Base-by-base conservation (phyloP, 2,329 filamentous ascomycete genomes). In the Fusarium coffeatum region DNA sequence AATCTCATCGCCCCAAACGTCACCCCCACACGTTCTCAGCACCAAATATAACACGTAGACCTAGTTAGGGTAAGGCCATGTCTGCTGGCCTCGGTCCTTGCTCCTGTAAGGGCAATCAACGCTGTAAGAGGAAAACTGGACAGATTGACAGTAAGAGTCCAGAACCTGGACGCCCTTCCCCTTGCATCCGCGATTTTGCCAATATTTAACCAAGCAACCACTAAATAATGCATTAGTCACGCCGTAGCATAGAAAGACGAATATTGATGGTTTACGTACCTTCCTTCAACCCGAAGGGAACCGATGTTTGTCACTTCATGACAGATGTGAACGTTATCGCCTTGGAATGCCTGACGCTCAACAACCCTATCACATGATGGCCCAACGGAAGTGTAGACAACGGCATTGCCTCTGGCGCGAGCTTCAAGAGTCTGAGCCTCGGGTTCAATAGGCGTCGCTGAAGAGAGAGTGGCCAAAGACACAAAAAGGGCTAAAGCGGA, bases 241-340 rank as follows among this genome's bases (percentile, higher is more conserved):
- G 0, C 2, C 0, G 16, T 6, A 34, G 3, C 9, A 34, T 18
- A 34, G 5, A 10, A 4, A 18, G 16, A 4, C 5, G 9, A 1
- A 5, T 12, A 1, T 16, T 18, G 32, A 6, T 6, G 3, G 16
- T 37, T 34, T 6, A 4, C 16, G 1, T 37, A n/a, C 34, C 34
- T 37, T 37, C 34, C 34, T 18, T 37, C 34, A 8, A 37, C 34
- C 4, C 34, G 34, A 12, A 37, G 34, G 0, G 34, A 37, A 12
- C 34, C 34, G 10, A 37, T 37, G 34, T 37, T 37, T 37, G 18
- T n/a, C 34, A 37, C 34, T 37, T 37, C 34, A n/a, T 37, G 34
- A n/a, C 34, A 37, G 34, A 37, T 37, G 6, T 37, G 34, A 5
- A 37, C 34, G 18, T 37, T 37, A 12, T 37, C 34, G 0, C 34